Evolutionary conservation across 176 grass and related monocot genomes (phyloP), one percentile per base, ranked within the genome.

Genomic region (Tillandsia leiboldiana): DNA sequence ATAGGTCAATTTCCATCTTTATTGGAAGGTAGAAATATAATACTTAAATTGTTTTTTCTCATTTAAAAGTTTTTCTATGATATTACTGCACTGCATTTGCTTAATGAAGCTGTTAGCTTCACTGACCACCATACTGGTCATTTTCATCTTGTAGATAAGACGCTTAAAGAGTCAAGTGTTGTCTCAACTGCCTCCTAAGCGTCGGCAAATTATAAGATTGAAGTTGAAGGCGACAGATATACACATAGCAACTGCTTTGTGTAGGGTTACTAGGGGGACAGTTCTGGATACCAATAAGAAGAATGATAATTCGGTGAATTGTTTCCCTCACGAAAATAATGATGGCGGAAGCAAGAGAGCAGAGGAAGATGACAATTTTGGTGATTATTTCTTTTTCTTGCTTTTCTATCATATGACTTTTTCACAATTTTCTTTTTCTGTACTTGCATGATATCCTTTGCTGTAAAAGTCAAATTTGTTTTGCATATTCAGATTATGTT

Each of bases 161-260:
- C 85, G 88, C 48, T 83, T 96, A 72, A 96, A 96, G 79, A 88
- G 89, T 64, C 92, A 96, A 80, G 83, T 96, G 48, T 72, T 96
- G 68, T 72, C 80, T 50, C 86, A 96, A 75, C 79, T 96, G 42
- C 92, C 92, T 49, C 92, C 92, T 3, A 96, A 92, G 68, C 92
- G 88, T 33, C 80, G 88, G 5, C 92, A 96, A 63, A 92, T 96
- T 68, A 92, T 96, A 73, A 64, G 79, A 74, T 50, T 96, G 75
- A 84, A 85, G 76, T 69, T 96, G 66, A 89, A 89, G 71, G 49
- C 78, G 71, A 68, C 84, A 72, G 81, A 91, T 87, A 79, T 87
- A 64, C 83, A 68, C 73, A 48, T 74, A 68, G 84, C 80, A 67
- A 76, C 47, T 56, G 70, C 51, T 63, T 72, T 72, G 72, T 83